Base-by-base conservation (phyloP, 768 basidiomycete species). In the Phylloporus sp. region DNA sequence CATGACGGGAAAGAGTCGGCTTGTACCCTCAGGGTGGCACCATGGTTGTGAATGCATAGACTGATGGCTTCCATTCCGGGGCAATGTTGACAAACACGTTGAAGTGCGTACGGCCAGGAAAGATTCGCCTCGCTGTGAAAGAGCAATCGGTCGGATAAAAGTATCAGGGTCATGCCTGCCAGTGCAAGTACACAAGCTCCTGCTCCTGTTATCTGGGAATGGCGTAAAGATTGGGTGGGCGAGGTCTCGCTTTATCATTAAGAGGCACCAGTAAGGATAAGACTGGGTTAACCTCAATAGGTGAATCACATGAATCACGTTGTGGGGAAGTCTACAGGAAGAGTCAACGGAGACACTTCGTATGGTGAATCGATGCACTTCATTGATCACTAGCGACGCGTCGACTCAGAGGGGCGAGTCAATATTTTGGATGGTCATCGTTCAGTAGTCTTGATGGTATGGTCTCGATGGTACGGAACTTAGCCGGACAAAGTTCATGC, bases 131-230 rank as follows among this genome's bases (percentile, higher is more conserved):
- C 84, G 27, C 65, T 57, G 62, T 85, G 72, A 84, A 82, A 1
- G 84, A 83, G 60, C 80, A 5, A 82, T 84, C 46, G 82, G 58
- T 3, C 79, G 74, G 22, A 82, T 66, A 39, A 81, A 75, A n/a
- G 59, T 67, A 49, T 76, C 76, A 0, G 74, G 74, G 16, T 15
- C 13, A 41, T 23, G 24, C 40, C 24, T 6, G 40, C 16, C 23
- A 6, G 12, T 9, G 16, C 16, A 15, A 5, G 23, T 36, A 49
- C 43, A 16, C 42, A 68, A 39, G 59, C 59, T 35, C 66, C 52
- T 5, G 68, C 66, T 28, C 60, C 54, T 4, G 29, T 70, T 67
- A 5, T 27, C 46, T 0, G 60, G 58, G 5, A 70, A 44, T 62
- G 45, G 5, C 68, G 68, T 5, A 70, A 50, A 13, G 31, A 16